A percentile compares a stretch with the other conserved stretches of the same genome.
These are phyloP conservation scores for Apiospora marii DNA, from an alignment of 2,329 filamentous ascomycete species.

Conservation along the genomic window DNA sequence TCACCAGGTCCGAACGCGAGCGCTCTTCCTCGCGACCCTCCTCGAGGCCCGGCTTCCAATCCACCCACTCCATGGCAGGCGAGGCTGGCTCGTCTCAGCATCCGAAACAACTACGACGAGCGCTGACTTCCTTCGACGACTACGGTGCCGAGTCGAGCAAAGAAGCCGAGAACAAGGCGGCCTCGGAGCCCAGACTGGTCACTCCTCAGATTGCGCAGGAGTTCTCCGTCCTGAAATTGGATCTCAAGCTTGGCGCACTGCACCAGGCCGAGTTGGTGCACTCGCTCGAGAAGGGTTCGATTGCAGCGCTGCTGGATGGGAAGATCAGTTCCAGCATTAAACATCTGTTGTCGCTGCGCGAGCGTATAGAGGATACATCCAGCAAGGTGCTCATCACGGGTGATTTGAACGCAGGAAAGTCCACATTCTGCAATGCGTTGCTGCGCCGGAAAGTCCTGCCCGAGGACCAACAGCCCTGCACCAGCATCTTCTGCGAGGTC, in stretches of 20 bases:
- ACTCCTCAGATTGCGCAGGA: conserved; percentile 94
- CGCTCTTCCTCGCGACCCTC: conserved; percentile 49
- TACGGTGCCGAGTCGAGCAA: conserved; percentile 74
- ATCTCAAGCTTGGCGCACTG: conserved; percentile 86
- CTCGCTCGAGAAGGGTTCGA: conserved; percentile 89
- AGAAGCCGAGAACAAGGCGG: conserved; percentile 66
- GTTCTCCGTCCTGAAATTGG: conserved; percentile 93
- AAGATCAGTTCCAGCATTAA: conserved; percentile 95
- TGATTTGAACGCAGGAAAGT: conserved; percentile 96
- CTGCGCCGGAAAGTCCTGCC: conserved; percentile 90
- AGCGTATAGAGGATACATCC: conserved; percentile 95
- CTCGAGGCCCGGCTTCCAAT: conserved; percentile 67
- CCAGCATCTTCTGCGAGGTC: conserved; percentile 98
- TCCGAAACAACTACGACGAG: conserved; percentile 67
- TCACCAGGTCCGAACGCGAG: conserved; percentile 59
- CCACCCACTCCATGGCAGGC: conserved; percentile 67
- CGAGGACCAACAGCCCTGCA: conserved; percentile 97
- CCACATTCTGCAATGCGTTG: conserved; percentile 98
- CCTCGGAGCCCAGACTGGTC: conserved; percentile 80
- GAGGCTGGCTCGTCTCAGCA: conserved; percentile 53
- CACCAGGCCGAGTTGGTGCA: conserved; percentile 92
- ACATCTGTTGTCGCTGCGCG: conserved; percentile 84
- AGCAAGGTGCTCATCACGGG: conserved; percentile 97
- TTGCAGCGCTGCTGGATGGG: conserved; percentile 89
- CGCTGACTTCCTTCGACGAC: conserved; percentile 75